Conservation (phyloP, 208 protist species). For the Willaertia magna region DNA sequence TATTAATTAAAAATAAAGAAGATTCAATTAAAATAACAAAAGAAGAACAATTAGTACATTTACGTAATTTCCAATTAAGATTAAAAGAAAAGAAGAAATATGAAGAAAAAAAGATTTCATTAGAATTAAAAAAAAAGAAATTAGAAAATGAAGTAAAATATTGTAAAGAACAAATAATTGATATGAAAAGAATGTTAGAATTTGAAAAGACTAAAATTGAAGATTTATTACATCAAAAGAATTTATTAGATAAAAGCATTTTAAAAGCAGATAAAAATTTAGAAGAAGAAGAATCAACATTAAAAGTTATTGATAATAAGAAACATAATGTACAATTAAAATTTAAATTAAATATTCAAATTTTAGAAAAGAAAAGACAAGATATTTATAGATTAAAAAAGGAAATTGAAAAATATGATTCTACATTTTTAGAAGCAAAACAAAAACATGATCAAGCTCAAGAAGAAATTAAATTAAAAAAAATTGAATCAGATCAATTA, state of each 20-base stretch:
- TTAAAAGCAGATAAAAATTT: background rate
- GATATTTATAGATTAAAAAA: slow-evolving; percentile 15
- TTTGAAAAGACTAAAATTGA: background rate
- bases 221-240: background rate
- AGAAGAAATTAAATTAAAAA: slow-evolving; percentile 43
- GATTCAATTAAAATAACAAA: background rate
- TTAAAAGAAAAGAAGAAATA: background rate
- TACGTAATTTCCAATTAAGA: background rate
- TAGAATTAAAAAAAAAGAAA: background rate
- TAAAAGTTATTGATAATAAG: background rate
- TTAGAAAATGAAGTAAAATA: background rate
- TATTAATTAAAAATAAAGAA: background rate
- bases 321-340: background rate
- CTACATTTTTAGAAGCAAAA: slow-evolving; percentile 26
- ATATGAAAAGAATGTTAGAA: background rate
- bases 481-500: slow-evolving; percentile 50
- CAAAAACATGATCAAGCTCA: slow-evolving; percentile 37
- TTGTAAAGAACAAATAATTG: background rate
- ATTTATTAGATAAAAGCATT: background rate
- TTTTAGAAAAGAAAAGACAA: background rate
- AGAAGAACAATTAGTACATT: background rate
- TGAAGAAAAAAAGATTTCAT: background rate
- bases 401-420: slow-evolving; percentile 37
- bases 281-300: background rate
- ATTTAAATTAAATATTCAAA: background rate